Base-by-base conservation (phyloP, 148 eudicot species). In the Agrostemma githago region DNA sequence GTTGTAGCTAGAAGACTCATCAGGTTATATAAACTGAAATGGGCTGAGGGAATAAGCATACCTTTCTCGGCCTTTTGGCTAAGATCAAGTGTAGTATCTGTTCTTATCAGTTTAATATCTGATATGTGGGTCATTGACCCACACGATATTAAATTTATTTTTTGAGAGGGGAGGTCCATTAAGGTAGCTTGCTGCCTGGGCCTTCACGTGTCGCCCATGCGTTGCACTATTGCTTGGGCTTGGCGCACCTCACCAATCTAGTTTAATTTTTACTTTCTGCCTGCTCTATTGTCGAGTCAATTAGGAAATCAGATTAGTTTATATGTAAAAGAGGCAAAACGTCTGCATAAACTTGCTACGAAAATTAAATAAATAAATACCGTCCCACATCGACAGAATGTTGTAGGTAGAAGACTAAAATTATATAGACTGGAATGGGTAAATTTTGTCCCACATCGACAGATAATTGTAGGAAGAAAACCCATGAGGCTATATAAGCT, bases 1-100 rank as follows among this genome's bases (percentile, higher is more conserved):
- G 54, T 48, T 8, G 14, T 48, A 48, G 14, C 3, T 3, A 48
- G 12, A 48, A 48, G 54, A 5, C 0, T 48, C 7, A 1, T 9
- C 51, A 4, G 51, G 51, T 4, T 44, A 44, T 44, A 44, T 44
- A 44, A 44, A 44, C 51, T 44, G 7, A 44, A 44, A 44, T 10
- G 8, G 51, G 7, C 8, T 5, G 6, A 4, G 8, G 51, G 7
- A 4, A 1, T 1, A 44, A 4, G 6, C 88, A 82, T 82, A 78
- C 79, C 81, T 78, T 78, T 78, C 79, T 82, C 81, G 85, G 88
- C 84, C 88, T 85, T 85, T 87, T 87, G 88, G 88, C 88, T 85
- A 87, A 83, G 85, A 87, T 85, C 85, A 87, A 85, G 87, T 85
- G 90, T 87, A 87, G 84, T 87, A 87, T 87, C 88, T 87, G 88